Evolutionary conservation across 305 asterid genomes (phyloP).

Genomic region (Galium porrigens): DNA sequence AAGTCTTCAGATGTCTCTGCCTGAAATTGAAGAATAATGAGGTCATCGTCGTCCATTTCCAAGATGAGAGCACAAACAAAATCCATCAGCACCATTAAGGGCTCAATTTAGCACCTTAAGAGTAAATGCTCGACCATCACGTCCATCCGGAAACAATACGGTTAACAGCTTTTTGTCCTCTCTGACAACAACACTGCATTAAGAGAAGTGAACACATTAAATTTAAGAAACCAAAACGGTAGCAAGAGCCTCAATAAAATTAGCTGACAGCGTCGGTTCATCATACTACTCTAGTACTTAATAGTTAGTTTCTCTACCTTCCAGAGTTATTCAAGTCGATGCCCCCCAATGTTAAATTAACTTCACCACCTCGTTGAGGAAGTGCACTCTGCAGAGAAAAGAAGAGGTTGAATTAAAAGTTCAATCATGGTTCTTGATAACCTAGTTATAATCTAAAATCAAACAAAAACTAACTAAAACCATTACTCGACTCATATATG

Average conservation of each 20-base stretch:
- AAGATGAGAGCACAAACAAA: neutral
- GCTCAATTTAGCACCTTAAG: constrained; percentile 49
- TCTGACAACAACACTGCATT: constrained; percentile 83
- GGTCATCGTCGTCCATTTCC: constrained; percentile 4
- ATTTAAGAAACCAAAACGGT: neutral
- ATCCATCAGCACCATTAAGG: neutral
- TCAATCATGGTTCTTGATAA: neutral
- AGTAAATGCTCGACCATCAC: constrained; percentile 95
- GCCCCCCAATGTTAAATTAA: constrained; percentile 89
- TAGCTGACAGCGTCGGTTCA: constrained; percentile 1
- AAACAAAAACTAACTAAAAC: neutral
- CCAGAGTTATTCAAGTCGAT: constrained; percentile 94
- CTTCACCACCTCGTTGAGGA: constrained; percentile 95
- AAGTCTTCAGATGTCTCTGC: constrained; percentile 92
- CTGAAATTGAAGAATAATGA: constrained; percentile 31
- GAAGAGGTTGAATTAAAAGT: constrained; percentile 14
- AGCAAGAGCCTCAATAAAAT: constrained; percentile 14
- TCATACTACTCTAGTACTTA: neutral
- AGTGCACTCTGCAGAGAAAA: constrained; percentile 58
- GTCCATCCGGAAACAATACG: constrained; percentile 95
- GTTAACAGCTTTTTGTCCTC: constrained; percentile 92
- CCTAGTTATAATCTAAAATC: too few species aligned
- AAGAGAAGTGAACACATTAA: neutral
- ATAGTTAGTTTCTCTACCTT: constrained; percentile 34
- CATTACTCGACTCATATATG: neutral